A percentile compares a stretch with the other conserved stretches of the same genome.
phyloP scores from a whole-genome alignment of 1,284 basidiomycete species.

The Trichosporon sp. region DNA sequence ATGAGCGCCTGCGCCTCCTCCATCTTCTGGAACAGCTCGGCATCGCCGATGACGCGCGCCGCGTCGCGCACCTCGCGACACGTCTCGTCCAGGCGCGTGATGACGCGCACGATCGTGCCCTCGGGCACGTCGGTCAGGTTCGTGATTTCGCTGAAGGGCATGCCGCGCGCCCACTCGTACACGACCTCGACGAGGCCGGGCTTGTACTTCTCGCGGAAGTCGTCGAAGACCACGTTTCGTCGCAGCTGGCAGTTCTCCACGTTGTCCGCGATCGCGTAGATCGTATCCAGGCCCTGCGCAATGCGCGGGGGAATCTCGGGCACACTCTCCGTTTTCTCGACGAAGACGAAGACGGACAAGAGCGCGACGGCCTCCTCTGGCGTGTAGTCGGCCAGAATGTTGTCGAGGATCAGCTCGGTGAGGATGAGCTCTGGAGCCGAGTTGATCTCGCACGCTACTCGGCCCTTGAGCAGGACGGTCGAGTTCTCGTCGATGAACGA shows the following conservation, averaged over 20 bases:
- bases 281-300: conserved; percentile 69
- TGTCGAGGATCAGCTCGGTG: conserved; percentile 96
- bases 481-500: conserved; percentile 91
- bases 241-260: conserved; percentile 76
- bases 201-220: conserved; percentile 73
- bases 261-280: conserved; percentile 78
- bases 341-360: conserved; percentile 93
- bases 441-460: conserved; percentile 99
- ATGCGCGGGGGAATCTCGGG: conserved; percentile 77
- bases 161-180: conserved; percentile 98
- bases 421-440: conserved; percentile 93
- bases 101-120: conserved; percentile 94
- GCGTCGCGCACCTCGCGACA: conserved; percentile 97
- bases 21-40: conserved; percentile 95
- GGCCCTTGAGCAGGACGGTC: conserved; percentile 92
- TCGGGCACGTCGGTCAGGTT: conserved; percentile 91
- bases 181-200: conserved; percentile 92
- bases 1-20: conserved; percentile 91
- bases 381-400: conserved; percentile 83
- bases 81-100: conserved; percentile 94
- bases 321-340: conserved; percentile 91
- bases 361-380: conserved; percentile 97
- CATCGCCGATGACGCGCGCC: conserved; percentile 94
- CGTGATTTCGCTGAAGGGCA: conserved; percentile 95
- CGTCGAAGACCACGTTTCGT: conserved; percentile 76